Evolutionary conservation across 495 filamentous ascomycete genomes (phyloP).

Genomic region (Talaromyces wortmannii): DNA sequence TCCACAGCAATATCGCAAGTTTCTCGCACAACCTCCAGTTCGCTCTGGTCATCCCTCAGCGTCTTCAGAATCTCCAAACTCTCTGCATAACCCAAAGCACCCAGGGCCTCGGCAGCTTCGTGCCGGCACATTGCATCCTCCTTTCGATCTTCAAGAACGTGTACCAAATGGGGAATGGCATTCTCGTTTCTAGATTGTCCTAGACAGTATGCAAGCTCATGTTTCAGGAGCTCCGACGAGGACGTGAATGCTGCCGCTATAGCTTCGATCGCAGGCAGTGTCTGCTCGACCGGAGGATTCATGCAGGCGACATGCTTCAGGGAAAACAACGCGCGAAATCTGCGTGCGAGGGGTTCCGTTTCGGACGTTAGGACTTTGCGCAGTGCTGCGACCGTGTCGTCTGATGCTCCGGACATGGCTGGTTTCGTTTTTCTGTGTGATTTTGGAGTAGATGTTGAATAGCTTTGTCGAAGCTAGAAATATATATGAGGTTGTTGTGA

Average conservation of each 20-base stretch:
- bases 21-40: slow-evolving; percentile 77
- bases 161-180: slow-evolving; percentile 64
- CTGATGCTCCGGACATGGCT: slow-evolving; percentile 9
- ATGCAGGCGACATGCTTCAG: slow-evolving; percentile 85
- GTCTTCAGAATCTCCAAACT: slow-evolving; percentile 66
- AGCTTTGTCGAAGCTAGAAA: neutral
- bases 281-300: slow-evolving; percentile 52
- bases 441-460: no score
- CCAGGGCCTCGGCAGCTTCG: slow-evolving; percentile 92
- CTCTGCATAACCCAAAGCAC: slow-evolving; percentile 68
- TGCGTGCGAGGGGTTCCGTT: slow-evolving; percentile 70
- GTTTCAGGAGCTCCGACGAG: slow-evolving; percentile 80
- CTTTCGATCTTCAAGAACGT: slow-evolving; percentile 66
- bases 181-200: slow-evolving; percentile 77
- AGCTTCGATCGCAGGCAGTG: slow-evolving; percentile 74
- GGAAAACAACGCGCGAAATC: slow-evolving; percentile 96
- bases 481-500: neutral
- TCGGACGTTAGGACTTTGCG: slow-evolving; percentile 75
- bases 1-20: slow-evolving; percentile 96
- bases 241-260: slow-evolving; percentile 86
- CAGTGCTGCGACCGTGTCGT: slow-evolving; percentile 47
- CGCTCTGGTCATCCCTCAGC: slow-evolving; percentile 62
- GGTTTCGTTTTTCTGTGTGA: neutral
- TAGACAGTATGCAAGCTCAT: slow-evolving; percentile 95
- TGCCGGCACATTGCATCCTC: slow-evolving; percentile 96